Evolutionary conservation across 2,329 filamentous ascomycete genomes (phyloP).

Genomic region (Alternaria gaisen): DNA sequence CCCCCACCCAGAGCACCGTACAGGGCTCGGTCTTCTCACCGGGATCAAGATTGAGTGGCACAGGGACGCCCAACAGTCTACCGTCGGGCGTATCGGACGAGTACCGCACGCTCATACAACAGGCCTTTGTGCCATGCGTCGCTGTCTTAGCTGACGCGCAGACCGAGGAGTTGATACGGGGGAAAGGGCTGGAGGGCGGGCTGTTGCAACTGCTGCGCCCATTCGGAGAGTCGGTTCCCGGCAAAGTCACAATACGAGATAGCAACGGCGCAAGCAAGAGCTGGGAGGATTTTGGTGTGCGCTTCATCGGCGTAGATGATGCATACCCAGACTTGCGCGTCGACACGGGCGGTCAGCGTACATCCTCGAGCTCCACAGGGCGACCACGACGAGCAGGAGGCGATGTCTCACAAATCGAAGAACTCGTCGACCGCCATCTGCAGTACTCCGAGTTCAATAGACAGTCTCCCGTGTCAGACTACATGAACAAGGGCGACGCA

Average conservation of each 20-base stretch:
- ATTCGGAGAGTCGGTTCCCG: constrained; percentile 87
- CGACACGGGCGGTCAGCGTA: constrained; percentile 33
- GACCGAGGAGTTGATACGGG: constrained; percentile 78
- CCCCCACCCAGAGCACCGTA: constrained; percentile 49
- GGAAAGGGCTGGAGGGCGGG: constrained; percentile 85
- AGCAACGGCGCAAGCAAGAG: constrained; percentile 83
- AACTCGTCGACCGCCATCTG: constrained; percentile 81
- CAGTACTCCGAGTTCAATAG: constrained; percentile 72
- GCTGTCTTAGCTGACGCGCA: constrained; percentile 87
- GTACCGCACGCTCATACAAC: constrained; percentile 73
- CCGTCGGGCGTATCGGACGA: constrained; percentile 61
- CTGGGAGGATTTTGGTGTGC: constrained; percentile 89
- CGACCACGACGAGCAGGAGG: constrained; percentile 57
- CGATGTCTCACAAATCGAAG: constrained; percentile 75
- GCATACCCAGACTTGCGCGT: constrained; percentile 53
- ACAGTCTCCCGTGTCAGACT: constrained; percentile 50
- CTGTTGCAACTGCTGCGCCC: constrained; percentile 87
- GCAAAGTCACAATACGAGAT: constrained; percentile 89
- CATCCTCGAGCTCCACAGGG: constrained; percentile 34
- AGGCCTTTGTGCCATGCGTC: constrained; percentile 88
- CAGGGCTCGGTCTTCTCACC: constrained; percentile 58
- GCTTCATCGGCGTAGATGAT: constrained; percentile 77
- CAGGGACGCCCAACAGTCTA: constrained; percentile 50
- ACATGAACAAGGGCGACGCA: constrained; percentile 50
- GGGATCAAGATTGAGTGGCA: constrained; percentile 46